These are phyloP conservation scores for Exophiala xenobiotica DNA, from an alignment of 2,329 filamentous ascomycete genomes.

Conservation along the genomic window DNA sequence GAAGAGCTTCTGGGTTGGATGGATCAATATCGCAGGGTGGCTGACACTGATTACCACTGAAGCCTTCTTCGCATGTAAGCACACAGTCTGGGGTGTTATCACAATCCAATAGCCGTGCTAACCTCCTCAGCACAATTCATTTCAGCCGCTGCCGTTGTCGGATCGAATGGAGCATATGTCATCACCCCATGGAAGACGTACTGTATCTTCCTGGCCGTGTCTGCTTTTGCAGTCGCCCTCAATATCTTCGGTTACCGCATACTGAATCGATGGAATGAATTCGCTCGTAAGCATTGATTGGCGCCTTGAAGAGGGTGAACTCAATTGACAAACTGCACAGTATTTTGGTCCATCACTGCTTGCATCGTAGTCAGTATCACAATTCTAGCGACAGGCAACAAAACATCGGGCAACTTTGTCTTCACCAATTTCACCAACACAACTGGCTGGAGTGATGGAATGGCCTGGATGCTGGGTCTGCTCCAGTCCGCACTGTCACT, in stretches of 20 bases:
- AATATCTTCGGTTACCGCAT: constrained; percentile 64
- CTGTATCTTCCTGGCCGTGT: constrained; percentile 67
- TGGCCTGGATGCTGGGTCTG: constrained; percentile 49
- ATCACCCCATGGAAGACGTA: constrained; percentile 63
- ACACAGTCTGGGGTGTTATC: constrained; percentile 62
- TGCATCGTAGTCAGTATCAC: constrained; percentile 70
- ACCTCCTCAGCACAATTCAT: constrained; percentile 59
- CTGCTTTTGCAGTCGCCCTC: constrained; percentile 59
- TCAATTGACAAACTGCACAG: constrained; percentile 41
- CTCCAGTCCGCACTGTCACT: constrained; percentile 51
- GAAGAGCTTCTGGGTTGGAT: constrained; percentile 45
- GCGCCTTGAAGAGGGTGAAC: background rate
- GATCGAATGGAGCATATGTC: constrained; percentile 3
- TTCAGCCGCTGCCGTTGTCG: constrained; percentile 42
- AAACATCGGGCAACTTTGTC: constrained; percentile 61
- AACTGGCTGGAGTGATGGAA: constrained; percentile 66
- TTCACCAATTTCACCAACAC: constrained; percentile 61
- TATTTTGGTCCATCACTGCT: constrained; percentile 68
- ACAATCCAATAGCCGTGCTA: constrained; percentile 30
- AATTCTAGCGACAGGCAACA: constrained; percentile 63
- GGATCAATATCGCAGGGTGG: constrained; percentile 42
- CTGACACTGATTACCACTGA: constrained; percentile 64
- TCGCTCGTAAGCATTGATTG: constrained; percentile 35
- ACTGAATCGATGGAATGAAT: constrained; percentile 65
- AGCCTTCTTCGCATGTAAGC: constrained; percentile 65